Evolutionary conservation across 139 green algal genomes (phyloP).

Genomic region (Chlorella sp.): DNA sequence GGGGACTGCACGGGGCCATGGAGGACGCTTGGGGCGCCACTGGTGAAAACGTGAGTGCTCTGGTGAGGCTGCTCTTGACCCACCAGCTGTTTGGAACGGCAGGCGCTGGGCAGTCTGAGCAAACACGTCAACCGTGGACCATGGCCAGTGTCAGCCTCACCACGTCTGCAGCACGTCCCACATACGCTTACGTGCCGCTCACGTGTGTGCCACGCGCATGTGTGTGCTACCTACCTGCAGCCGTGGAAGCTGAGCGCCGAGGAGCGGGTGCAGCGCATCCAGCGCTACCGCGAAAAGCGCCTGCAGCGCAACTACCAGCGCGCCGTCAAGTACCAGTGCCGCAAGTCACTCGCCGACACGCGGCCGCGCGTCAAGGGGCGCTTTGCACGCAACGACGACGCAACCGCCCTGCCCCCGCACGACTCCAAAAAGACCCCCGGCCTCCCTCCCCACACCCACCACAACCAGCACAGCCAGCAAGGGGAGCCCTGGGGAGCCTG

Average conservation of each 20-base stretch:
- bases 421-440: neutral
- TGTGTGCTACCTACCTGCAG: neutral
- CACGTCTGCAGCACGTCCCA: no score
- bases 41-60: neutral
- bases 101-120: neutral
- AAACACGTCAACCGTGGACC: neutral
- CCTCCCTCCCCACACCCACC: neutral
- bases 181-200: no score
- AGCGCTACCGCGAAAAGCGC: slow-evolving; percentile 70
- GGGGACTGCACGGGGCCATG: neutral
- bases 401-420: neutral
- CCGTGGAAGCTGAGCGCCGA: slow-evolving; percentile 23
- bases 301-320: slow-evolving; percentile 40
- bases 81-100: neutral
- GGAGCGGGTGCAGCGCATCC: slow-evolving; percentile 64
- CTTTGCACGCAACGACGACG: slow-evolving; percentile 64
- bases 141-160: neutral
- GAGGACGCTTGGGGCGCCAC: neutral
- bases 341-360: slow-evolving; percentile 77
- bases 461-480: neutral
- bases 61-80: neutral
- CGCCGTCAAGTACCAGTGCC: slow-evolving; percentile 72
- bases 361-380: slow-evolving; percentile 62
- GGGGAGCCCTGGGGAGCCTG: neutral
- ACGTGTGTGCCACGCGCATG: no score